A percentile compares a stretch with the other conserved stretches of the same genome.
Conservation (phyloP, 108 stramenopile genomes). For the Cyclostephanos invisitatus region DNA sequence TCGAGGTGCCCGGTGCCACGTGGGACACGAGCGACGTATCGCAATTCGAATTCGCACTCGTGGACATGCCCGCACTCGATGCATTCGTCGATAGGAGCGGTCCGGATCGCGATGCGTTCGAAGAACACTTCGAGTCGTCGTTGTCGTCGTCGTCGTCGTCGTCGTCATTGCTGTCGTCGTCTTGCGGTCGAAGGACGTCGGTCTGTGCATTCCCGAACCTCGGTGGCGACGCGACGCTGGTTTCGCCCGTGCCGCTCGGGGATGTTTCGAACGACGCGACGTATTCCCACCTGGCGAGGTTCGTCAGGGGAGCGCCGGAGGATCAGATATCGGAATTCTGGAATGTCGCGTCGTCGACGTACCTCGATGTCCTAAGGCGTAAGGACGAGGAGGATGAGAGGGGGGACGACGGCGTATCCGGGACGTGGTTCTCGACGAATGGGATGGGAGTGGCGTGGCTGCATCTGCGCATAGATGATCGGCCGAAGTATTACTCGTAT, state of each 20-base stretch:
- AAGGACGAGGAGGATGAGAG: conserved; percentile 31
- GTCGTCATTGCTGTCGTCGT: background rate
- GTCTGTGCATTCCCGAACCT: conserved; percentile 64
- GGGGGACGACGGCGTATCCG: conserved; percentile 10
- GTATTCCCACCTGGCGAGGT: conserved; percentile 66
- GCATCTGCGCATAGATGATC: conserved; percentile 75
- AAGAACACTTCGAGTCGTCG: conserved; percentile 38
- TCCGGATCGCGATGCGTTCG: conserved; percentile 60
- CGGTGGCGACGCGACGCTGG: conserved; percentile 61
- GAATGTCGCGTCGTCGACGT: conserved; percentile 44
- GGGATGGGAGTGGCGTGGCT: conserved; percentile 86
- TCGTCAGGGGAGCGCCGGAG: conserved; percentile 54
- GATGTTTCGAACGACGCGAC: conserved; percentile 19
- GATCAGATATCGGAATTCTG: conserved; percentile 56
- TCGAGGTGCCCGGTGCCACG: conserved; percentile 42
- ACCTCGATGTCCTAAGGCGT: conserved; percentile 30
- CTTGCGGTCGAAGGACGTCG: background rate
- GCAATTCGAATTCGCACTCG: conserved; percentile 72
- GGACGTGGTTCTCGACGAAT: conserved; percentile 78
- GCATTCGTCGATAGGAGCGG: conserved; percentile 51
- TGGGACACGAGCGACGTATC: conserved; percentile 8
- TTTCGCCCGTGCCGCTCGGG: conserved; percentile 45
- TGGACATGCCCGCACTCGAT: conserved; percentile 45
- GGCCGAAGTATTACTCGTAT: conserved; percentile 87
- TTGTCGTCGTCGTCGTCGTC: background rate